phyloP scores from a whole-genome alignment of 495 filamentous ascomycete species.

The Penicillium herquei region DNA sequence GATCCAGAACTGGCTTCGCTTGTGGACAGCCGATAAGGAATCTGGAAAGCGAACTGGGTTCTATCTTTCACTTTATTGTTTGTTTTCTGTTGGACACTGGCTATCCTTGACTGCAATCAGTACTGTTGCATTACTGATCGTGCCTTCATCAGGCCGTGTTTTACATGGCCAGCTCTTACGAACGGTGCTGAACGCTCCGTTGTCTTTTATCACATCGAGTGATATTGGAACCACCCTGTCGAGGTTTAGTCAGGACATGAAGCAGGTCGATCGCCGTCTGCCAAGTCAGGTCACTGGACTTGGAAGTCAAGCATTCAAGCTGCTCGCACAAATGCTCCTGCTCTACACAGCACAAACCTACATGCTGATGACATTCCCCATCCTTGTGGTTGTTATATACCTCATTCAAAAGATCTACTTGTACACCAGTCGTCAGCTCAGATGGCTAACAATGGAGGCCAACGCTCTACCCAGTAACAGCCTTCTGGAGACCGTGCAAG shows the following conservation, averaged over 20 bases:
- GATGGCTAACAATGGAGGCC: background rate
- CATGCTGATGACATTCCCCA: background rate
- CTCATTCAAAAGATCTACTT: background rate
- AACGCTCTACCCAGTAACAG: background rate
- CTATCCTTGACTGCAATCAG: background rate
- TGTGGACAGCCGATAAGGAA: background rate
- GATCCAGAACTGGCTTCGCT: constrained; percentile 3
- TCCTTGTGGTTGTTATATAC: background rate
- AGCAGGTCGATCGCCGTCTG: background rate
- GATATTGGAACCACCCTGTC: background rate
- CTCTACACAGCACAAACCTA: background rate
- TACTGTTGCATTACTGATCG: background rate
- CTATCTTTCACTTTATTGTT: background rate
- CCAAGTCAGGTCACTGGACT: background rate
- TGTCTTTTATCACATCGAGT: background rate
- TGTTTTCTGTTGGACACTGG: constrained; percentile 1
- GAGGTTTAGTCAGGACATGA: constrained; percentile 1
- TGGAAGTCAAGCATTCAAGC: background rate
- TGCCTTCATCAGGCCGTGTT: background rate
- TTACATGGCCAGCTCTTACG: background rate
- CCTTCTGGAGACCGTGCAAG: constrained; percentile 42
- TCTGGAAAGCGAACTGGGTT: background rate
- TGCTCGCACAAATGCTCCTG: background rate
- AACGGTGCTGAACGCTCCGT: background rate
- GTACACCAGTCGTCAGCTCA: background rate